Evolutionary conservation across 176 grass and related monocot species (phyloP), one percentile per base, ranked within the genome.

Genomic region (Paspalum notatum): DNA sequence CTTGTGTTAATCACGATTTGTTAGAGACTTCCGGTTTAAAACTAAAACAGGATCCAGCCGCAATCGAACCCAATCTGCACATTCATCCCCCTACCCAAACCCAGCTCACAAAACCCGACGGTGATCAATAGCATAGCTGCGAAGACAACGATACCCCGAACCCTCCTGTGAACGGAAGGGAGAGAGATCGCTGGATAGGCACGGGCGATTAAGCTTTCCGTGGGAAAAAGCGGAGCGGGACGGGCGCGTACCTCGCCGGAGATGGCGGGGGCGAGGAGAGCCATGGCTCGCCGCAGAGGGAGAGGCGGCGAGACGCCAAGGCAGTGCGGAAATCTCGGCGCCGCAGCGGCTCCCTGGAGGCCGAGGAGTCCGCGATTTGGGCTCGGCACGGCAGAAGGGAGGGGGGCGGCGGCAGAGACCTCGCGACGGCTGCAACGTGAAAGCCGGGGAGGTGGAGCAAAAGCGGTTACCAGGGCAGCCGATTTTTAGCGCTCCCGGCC

Each of bases 231-330:
- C 17, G 18, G 26, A 41, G 20, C 6, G 12, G 53, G 62, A 15
- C 2, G 20, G 62, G 22, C 39, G 71, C 70, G 64, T 89, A 89
- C 87, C 87, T 89, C 87, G 77, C 87, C 82, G 77, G 87, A 71
- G 77, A 85, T 85, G 63, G 87, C 82, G 15, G 87, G 87, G 16
- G 82, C 87, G 5, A 89, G 82, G 50, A 89, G 77, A 76, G 77
- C 82, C 82, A 89, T 89, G 55, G 40, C 48, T 85, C 75, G 53
- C 76, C 62, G 62, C 44, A 6, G 63, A 44, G 20, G 69, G 61
- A 25, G 49, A 46, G 56, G 66, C 67, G 18, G 49, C 21, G 41
- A 9, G 69, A 17, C 45, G 62, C 70, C 62, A 50, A 54, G 69
- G 25, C 54, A 37, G 69, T 15, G 68, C 69, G 47, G 68, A 13